Conservation (phyloP, 129 eudicot species). For the Chrysanthemum lavandulifolium region DNA sequence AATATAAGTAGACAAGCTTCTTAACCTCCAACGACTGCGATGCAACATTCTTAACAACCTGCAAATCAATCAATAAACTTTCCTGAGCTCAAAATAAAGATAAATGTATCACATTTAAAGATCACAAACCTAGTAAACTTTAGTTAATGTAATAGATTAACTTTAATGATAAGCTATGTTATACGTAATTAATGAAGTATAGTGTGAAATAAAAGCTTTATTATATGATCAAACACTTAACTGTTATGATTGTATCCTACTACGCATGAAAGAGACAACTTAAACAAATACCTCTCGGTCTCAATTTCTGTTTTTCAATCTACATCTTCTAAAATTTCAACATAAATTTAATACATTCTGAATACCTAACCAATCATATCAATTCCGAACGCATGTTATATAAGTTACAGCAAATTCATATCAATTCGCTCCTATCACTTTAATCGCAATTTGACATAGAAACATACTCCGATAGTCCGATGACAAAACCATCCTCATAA, state of each 20-base stretch:
- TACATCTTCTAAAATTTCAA: not conserved
- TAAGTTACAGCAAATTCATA: not conserved
- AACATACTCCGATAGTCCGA: too few species aligned
- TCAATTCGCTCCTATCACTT: not conserved
- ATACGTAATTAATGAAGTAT: too few species aligned
- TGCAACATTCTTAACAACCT: slow-evolving; percentile 99
- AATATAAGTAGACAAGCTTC: slow-evolving; percentile 95
- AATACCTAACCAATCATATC: not conserved
- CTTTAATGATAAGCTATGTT: not conserved
- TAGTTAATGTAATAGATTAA: not conserved
- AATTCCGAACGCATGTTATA: not conserved
- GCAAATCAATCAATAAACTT: slow-evolving; percentile 26
- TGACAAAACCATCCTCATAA: too few species aligned
- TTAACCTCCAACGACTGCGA: slow-evolving; percentile 90
- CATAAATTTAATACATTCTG: not conserved
- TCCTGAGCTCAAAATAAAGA: slow-evolving; percentile 4
- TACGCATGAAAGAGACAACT: too few species aligned
- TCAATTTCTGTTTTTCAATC: too few species aligned
- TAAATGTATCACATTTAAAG: slow-evolving; percentile 1
- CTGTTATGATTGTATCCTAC: too few species aligned
- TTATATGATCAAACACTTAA: too few species aligned
- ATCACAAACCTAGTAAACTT: not conserved
- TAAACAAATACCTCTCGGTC: too few species aligned
- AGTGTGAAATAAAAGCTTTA: too few species aligned
- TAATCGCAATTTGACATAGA: too few species aligned